Evolutionary conservation across 805 yeast species (phyloP).

Genomic region (Saccharomycopsis sp.): DNA sequence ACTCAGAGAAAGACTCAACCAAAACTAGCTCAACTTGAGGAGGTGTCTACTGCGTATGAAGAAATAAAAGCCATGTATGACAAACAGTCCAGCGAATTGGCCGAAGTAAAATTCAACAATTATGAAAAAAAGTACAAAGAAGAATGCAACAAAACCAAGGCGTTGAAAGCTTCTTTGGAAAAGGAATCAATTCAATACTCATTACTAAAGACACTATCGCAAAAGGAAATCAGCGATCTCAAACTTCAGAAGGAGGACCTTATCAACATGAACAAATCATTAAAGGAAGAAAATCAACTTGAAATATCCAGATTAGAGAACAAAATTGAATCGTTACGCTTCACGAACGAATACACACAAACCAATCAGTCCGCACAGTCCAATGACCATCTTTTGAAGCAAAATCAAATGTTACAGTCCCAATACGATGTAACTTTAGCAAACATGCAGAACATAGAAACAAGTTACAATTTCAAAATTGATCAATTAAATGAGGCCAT

Average conservation of each 20-base stretch:
- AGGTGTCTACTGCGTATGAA: constrained; percentile 13
- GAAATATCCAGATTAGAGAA: constrained; percentile 57
- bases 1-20: not conserved
- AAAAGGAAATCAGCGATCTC: constrained; percentile 26
- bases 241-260: constrained; percentile 27
- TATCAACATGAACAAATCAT: constrained; percentile 23
- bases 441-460: constrained; percentile 77
- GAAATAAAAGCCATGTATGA: constrained; percentile 16
- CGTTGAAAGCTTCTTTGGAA: constrained; percentile 28
- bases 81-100: constrained; percentile 15
- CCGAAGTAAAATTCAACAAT: constrained; percentile 23
- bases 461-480: constrained; percentile 44
- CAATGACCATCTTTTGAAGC: constrained; percentile 29
- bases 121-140: constrained; percentile 15
- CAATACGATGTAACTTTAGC: constrained; percentile 71
- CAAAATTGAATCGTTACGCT: constrained; percentile 59
- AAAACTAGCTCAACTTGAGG: constrained; percentile 4
- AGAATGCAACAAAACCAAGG: not conserved
- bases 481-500: constrained; percentile 37
- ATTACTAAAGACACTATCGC: constrained; percentile 19
- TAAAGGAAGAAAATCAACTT: constrained; percentile 27
- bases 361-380: constrained; percentile 1
- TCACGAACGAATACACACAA: constrained; percentile 43
- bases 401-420: constrained; percentile 50
- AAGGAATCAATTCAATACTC: constrained; percentile 20